Evolutionary conservation across 768 basidiomycete species (phyloP).

Genomic region (Inosperma sp.): DNA sequence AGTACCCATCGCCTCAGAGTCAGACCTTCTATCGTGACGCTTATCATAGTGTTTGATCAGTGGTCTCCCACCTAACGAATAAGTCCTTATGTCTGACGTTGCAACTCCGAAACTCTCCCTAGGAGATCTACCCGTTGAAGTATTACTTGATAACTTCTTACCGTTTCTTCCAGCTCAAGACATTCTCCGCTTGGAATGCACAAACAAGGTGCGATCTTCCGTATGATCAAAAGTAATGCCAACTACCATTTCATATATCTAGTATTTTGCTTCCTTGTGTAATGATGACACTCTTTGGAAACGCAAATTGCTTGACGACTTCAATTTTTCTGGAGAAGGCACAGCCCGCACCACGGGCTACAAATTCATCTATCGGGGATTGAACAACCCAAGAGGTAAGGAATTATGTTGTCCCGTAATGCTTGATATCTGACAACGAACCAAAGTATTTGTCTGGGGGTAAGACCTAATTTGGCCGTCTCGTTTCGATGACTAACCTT

Average conservation of each 20-base stretch:
- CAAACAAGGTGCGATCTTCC: slow-evolving; percentile 44
- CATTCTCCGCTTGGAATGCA: slow-evolving; percentile 54
- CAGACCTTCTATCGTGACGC: no score
- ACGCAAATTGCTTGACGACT: slow-evolving; percentile 60
- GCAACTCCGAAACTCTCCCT: neutral
- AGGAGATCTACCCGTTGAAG: slow-evolving; percentile 61
- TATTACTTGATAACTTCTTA: slow-evolving; percentile 71
- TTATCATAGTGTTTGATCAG: no score
- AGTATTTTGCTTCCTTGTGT: slow-evolving; percentile 56
- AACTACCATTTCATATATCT: neutral
- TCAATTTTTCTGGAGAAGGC: slow-evolving; percentile 67
- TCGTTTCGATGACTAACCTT: slow-evolving; percentile 1
- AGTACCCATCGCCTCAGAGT: no score
- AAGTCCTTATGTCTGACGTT: neutral
- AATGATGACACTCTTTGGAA: slow-evolving; percentile 81
- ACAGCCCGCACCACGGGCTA: slow-evolving; percentile 76
- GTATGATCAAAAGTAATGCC: neutral
- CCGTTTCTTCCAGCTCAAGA: slow-evolving; percentile 51
- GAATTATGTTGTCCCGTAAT: neutral
- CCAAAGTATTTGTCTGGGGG: slow-evolving; percentile 51
- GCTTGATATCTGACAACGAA: neutral
- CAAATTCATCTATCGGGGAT: slow-evolving; percentile 72
- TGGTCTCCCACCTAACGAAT: no score
- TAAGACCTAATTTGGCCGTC: slow-evolving; percentile 19
- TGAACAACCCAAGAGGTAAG: slow-evolving; percentile 67